Conservation (phyloP, 495 filamentous ascomycete genomes). For the Oidiodendron maius region DNA sequence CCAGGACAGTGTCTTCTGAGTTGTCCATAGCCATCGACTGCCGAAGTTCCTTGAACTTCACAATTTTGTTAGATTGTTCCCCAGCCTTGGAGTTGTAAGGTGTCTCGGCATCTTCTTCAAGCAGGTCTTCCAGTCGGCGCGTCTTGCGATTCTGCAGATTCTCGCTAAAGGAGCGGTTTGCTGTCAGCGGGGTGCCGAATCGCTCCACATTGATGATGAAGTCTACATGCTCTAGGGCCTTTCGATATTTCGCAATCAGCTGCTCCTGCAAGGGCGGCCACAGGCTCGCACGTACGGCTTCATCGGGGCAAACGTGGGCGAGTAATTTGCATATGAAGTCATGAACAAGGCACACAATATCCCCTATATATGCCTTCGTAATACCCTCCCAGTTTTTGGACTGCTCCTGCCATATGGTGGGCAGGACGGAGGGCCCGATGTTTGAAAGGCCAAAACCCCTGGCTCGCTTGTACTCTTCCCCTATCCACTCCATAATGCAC, state of each 20-base stretch:
- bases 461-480: conserved; percentile 3
- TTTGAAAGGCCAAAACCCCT: conserved; percentile 10
- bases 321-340: conserved; percentile 31
- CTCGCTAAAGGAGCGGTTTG: conserved; percentile 44
- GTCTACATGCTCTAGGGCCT: conserved; percentile 27
- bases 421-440: conserved; percentile 29
- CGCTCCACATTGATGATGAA: conserved; percentile 39
- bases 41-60: neutral
- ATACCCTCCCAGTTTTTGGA: conserved; percentile 39
- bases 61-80: conserved; percentile 1
- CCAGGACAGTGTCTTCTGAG: conserved; percentile 25
- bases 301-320: too few relatives aligned
- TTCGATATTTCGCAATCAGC: conserved; percentile 30
- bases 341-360: conserved; percentile 37
- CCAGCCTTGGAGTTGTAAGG: neutral
- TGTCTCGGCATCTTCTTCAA: too few relatives aligned
- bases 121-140: too few relatives aligned
- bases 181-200: conserved; percentile 31
- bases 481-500: conserved; percentile 12
- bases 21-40: conserved; percentile 8
- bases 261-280: conserved; percentile 25
- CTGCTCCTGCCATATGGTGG: conserved; percentile 35
- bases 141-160: conserved; percentile 40
- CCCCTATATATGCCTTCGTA: conserved; percentile 33
- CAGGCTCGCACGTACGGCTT: conserved; percentile 22